Evolutionary conservation across 2,329 filamentous ascomycete species (phyloP), one percentile per base, ranked within the genome.

Genomic region (Penicillium sp.): DNA sequence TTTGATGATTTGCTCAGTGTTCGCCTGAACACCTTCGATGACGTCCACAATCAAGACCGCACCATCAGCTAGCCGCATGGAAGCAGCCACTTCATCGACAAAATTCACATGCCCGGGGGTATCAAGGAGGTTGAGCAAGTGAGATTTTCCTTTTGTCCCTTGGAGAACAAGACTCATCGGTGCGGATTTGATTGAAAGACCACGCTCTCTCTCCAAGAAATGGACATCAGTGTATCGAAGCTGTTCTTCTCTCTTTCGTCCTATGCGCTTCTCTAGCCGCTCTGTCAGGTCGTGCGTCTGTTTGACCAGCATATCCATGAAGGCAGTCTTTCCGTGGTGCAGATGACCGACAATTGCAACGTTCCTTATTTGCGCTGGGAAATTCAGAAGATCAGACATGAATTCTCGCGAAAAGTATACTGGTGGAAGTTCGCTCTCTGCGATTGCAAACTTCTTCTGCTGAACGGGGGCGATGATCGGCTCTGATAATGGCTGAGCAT

Each of bases 61-160:
- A 56, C 94, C 94, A 70, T 99, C 94, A 4, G 89, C 92, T 47
- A 99, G 76, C 39, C 94, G 85, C 65, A 96, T 79, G 0, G 91
- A 88, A 4, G 91, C 87, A 8, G 94, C 94, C 35, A 99, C 91
- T 74, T 99, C 94, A 70, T 99, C 94, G 39, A 95, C 93, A 71
- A 99, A 99, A 74, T 99, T 97, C 69, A 97, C 94, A 71, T 99
- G 94, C 7, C 94, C 94, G 0, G 94, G 94, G 0, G 94, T 99
- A 75, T 99, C 94, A 55, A 99, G 80, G 51, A 99, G 86, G 74
- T 97, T 97, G 76, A 99, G 78, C 3, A 99, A 81, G 75, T 97
- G 92, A 34, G 92, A 97, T 76, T 99, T 99, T 49, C 91, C 90
- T 72, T 89, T 91, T 8, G 91, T 92, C 63, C 85, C 89, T 66